Evolutionary conservation across 225 moss, liverwort and hornwort genomes (phyloP).

Genomic region (Thuidium tamariscinum): DNA sequence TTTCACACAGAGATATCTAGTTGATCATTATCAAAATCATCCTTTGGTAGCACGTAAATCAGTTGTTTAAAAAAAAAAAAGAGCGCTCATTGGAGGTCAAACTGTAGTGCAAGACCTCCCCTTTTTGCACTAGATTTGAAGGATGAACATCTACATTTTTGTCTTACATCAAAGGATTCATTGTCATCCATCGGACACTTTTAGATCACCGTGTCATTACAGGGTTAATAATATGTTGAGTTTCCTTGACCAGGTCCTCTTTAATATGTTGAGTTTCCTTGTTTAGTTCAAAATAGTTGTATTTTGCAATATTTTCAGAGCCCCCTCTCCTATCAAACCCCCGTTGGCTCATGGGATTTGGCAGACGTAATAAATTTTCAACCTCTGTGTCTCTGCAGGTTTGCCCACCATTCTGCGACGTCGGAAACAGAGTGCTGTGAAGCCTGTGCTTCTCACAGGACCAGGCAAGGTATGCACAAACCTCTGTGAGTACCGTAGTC

Average conservation of each 20-base stretch:
- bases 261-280: background rate
- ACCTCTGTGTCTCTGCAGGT: conserved; percentile 32
- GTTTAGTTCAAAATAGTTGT: background rate
- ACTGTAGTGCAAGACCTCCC: background rate
- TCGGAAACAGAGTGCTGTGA: conserved; percentile 49
- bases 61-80: background rate
- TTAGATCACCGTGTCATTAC: background rate
- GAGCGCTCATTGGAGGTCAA: background rate
- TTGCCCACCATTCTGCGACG: conserved; percentile 60
- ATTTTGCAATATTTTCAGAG: background rate
- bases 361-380: background rate
- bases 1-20: background rate
- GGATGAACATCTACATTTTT: background rate
- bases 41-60: background rate
- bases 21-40: background rate
- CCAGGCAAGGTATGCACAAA: conserved; percentile 70
- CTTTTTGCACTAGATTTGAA: background rate
- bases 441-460: conserved; percentile 81
- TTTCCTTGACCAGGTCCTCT: background rate
- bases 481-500: background rate
- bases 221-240: background rate
- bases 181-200: background rate
- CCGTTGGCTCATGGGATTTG: background rate
- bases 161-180: background rate
- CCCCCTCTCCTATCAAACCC: background rate